Percentiles rank a stretch among this genome's conserved stretches.
Evolutionary conservation across 495 filamentous ascomycete genomes (phyloP).

Genomic region (Cercophora sp.): DNA sequence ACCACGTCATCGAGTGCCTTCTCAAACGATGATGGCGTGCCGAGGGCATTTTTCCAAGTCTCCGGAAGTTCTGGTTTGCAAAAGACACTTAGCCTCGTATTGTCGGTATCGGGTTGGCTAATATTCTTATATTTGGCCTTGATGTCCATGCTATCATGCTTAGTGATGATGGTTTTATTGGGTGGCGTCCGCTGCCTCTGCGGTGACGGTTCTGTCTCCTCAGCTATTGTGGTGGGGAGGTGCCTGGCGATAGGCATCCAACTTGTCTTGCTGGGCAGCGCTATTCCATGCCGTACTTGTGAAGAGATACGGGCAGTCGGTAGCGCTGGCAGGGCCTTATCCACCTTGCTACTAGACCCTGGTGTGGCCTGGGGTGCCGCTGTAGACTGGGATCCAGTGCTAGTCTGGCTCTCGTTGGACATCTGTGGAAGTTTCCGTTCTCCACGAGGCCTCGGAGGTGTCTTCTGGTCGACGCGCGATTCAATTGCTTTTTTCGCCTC

Average conservation of each 20-base stretch:
- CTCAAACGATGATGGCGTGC: constrained; percentile 33
- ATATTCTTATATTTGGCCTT: neutral
- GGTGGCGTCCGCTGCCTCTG: constrained; percentile 1
- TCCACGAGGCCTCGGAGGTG: no score
- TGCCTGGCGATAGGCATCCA: constrained; percentile 6
- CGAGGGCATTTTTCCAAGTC: constrained; percentile 28
- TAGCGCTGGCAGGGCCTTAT: constrained; percentile 12
- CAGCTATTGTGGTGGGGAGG: constrained; percentile 23
- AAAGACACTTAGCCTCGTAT: constrained; percentile 10
- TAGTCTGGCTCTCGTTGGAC: neutral
- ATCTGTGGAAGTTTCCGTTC: neutral
- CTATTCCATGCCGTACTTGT: constrained; percentile 10
- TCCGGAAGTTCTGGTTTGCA: constrained; percentile 26
- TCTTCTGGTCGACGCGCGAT: no score
- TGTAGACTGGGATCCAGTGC: neutral
- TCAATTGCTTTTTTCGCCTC: no score
- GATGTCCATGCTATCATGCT: neutral
- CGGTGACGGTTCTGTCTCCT: constrained; percentile 29
- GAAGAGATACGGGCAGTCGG: constrained; percentile 6
- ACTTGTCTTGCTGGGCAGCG: constrained; percentile 6
- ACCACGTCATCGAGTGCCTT: constrained; percentile 35
- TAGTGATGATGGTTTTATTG: neutral
- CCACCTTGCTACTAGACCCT: neutral
- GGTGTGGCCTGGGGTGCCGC: neutral
- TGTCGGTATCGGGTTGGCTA: neutral